Evolutionary conservation across 495 filamentous ascomycete species (phyloP).

Genomic region (Lasiosphaeria ovina): DNA sequence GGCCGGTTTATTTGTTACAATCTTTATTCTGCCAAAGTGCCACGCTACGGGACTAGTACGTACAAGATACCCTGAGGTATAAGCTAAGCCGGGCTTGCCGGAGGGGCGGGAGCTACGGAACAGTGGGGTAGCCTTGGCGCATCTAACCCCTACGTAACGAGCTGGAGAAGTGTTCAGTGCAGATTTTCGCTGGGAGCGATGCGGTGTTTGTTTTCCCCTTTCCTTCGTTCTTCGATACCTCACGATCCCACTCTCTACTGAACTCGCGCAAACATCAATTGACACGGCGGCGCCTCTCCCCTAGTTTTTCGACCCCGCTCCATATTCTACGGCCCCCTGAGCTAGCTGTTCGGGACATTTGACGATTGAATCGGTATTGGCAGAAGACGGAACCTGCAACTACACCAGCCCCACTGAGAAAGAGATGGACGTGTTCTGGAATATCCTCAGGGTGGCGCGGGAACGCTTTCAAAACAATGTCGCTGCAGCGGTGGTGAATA

Average conservation of each 20-base stretch:
- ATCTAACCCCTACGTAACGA: slow-evolving; percentile 3
- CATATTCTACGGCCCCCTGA: no score
- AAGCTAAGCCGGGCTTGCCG: slow-evolving; percentile 3
- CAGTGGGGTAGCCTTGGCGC: not conserved
- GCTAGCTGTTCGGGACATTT: no score
- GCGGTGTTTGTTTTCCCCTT: slow-evolving; percentile 13
- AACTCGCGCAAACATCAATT: no score
- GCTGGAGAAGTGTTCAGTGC: not conserved
- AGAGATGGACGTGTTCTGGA: slow-evolving; percentile 35
- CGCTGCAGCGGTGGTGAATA: slow-evolving; percentile 50
- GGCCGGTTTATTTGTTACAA: no score
- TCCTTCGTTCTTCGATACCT: slow-evolving; percentile 1
- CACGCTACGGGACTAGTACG: no score
- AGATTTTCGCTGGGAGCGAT: slow-evolving; percentile 8
- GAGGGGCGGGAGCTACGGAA: not conserved
- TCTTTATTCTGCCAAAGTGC: no score
- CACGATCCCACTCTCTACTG: no score
- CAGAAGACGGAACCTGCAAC: not conserved
- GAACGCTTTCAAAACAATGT: slow-evolving; percentile 56
- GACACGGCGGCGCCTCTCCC: no score
- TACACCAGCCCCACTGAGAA: not conserved
- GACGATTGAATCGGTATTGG: no score
- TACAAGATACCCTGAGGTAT: not conserved
- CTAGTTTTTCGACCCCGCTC: no score
- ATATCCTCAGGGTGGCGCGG: slow-evolving; percentile 30